Conservation (phyloP, 352 stramenopile species). For the Phytophthora capsici region DNA sequence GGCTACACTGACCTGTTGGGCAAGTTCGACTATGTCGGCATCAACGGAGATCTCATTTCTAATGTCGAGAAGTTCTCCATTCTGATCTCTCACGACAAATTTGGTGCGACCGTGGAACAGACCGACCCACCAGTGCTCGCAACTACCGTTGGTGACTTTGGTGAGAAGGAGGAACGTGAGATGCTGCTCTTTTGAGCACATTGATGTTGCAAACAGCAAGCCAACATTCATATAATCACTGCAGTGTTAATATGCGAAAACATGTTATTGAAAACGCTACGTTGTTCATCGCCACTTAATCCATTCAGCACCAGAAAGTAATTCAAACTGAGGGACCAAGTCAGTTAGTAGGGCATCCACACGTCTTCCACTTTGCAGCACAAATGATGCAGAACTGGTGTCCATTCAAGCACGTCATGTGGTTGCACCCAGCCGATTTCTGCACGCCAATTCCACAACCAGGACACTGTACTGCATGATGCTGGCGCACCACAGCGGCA, state of each 20-base stretch:
- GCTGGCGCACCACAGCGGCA: conserved; percentile 36
- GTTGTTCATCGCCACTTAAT: not conserved
- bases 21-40: conserved; percentile 75
- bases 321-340: no score
- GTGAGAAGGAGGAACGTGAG: conserved; percentile 29
- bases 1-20: conserved; percentile 80
- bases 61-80: conserved; percentile 70
- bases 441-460: conserved; percentile 73
- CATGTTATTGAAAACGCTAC: not conserved
- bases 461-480: conserved; percentile 64
- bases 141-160: conserved; percentile 35
- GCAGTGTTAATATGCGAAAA: no score
- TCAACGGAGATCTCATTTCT: conserved; percentile 88
- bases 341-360: no score
- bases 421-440: conserved; percentile 56
- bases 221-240: not conserved
- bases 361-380: conserved; percentile 42
- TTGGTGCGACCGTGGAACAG: conserved; percentile 54
- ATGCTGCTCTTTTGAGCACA: conserved; percentile 40
- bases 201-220: not conserved
- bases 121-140: conserved; percentile 51
- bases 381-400: conserved; percentile 76
- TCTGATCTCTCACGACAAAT: conserved; percentile 52
- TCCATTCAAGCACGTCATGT: conserved; percentile 59
- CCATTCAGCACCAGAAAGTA: not conserved